Evolutionary conservation across 129 eudicot species (phyloP).

Genomic region (Scalesia atractyloides): DNA sequence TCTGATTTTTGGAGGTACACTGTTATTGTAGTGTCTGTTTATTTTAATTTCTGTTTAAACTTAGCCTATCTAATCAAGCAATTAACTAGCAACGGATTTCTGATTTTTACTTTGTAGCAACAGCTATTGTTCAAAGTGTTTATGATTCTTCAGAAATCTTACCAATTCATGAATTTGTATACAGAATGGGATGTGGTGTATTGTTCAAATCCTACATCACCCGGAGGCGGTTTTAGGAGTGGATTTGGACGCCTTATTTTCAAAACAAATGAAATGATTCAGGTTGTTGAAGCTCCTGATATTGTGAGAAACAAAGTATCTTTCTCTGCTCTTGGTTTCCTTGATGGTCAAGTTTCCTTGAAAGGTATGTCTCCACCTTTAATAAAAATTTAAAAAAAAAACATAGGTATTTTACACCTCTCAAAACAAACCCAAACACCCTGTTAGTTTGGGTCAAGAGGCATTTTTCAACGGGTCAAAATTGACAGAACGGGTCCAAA

Average conservation of each 20-base stretch:
- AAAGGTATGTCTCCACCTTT: constrained; percentile 47
- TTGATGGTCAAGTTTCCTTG: constrained; percentile 86
- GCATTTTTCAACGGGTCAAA: not conserved
- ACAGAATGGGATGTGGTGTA: constrained; percentile 96
- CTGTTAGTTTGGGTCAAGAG: not conserved
- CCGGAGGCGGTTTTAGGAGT: constrained; percentile 94
- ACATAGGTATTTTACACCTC: not conserved
- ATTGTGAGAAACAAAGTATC: constrained; percentile 72
- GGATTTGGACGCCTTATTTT: constrained; percentile 82
- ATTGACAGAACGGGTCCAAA: not conserved
- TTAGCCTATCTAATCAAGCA: not conserved
- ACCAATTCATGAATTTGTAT: not conserved
- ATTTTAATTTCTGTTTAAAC: not conserved
- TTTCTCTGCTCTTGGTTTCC: constrained; percentile 78
- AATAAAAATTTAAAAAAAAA: not conserved
- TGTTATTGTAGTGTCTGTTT: not conserved
- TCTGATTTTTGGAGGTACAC: constrained; percentile 85
- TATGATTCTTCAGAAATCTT: not conserved
- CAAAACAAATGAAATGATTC: constrained; percentile 93
- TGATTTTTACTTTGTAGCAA: not conserved
- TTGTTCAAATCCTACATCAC: constrained; percentile 94
- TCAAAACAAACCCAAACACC: not conserved
- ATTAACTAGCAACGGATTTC: not conserved
- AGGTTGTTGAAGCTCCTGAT: constrained; percentile 88
- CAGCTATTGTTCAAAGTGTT: not conserved